Evolutionary conservation across 148 eudicot genomes (phyloP), one percentile per base, ranked within the genome.

Genomic region (Rheum nobile): DNA sequence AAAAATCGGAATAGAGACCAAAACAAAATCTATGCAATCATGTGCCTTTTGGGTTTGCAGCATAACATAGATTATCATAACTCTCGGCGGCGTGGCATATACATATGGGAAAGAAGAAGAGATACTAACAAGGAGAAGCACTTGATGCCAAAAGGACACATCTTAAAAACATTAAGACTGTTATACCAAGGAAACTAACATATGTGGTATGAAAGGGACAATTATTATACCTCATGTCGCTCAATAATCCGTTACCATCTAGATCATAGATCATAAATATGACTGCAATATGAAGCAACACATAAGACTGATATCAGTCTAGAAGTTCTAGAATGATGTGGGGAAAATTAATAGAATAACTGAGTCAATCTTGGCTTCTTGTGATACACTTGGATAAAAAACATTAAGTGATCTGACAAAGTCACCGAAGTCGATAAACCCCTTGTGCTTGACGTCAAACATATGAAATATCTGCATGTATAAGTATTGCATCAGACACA

Each of bases 361-460:
- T 74, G 96, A 93, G 32, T 91, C 88, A 37, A 93, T 93, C 77
- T 93, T 93, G 74, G 87, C 94, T 73, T 93, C 94, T 84, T 77
- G 79, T 22, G 96, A 86, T 75, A 91, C 94, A 83, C 90, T 93
- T 44, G 96, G 96, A 76, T 93, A 96, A 84, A 93, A 93, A 73
- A 93, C 90, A 55, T 83, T 87, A 1, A 93, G 87, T 72, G 93
- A 79, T 83, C 89, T 81, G 46, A 93, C 96, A 79, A 93, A 93
- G 83, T 93, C 98, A 50, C 90, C 98, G 77, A 93, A 93, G 81
- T 93, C 98, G 76, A 93, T 90, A 29, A 84, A 91, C 26, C 98
- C 98, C 80, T 83, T 93, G 26, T 79, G 85, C 76, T 90, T 88
- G 72, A 84, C 96, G 81, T 93, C 98, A 83, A 93, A 93, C 55